phyloP scores from a whole-genome alignment of 768 basidiomycete genomes.

The Dendrothele bispora region DNA sequence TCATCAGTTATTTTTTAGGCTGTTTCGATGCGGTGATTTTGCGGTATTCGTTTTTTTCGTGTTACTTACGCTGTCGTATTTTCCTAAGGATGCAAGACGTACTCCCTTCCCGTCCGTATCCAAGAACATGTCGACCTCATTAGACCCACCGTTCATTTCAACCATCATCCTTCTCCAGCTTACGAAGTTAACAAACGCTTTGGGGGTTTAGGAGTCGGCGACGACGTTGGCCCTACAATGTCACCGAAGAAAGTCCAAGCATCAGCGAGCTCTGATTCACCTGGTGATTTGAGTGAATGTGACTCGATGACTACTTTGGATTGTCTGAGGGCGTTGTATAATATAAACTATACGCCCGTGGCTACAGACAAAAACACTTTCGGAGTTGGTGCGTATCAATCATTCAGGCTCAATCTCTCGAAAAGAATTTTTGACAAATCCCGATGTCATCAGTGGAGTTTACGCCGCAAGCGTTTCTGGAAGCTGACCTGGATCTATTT shows the following conservation, averaged over 20 bases:
- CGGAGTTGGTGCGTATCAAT: conserved; percentile 31
- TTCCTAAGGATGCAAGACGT: conserved; percentile 33
- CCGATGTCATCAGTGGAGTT: conserved; percentile 31
- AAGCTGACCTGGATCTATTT: conserved; percentile 29
- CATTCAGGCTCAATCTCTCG: background rate
- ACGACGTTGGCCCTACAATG: conserved; percentile 7
- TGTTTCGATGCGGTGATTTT: background rate
- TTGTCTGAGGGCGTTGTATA: conserved; percentile 41
- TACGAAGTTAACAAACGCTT: conserved; percentile 10
- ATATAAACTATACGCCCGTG: conserved; percentile 28
- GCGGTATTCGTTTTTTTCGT: background rate
- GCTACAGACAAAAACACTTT: conserved; percentile 33
- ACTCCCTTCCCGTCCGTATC: conserved; percentile 40
- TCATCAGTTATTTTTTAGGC: background rate
- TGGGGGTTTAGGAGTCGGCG: too few relatives aligned
- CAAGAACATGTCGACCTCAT: conserved; percentile 40
- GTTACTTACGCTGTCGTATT: background rate
- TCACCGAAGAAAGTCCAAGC: conserved; percentile 21
- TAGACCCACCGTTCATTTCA: conserved; percentile 45
- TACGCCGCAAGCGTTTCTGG: conserved; percentile 38
- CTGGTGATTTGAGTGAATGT: conserved; percentile 26
- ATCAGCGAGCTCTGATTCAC: conserved; percentile 2
- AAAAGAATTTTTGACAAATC: background rate
- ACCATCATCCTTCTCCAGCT: conserved; percentile 16
- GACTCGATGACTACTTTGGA: conserved; percentile 36